Evolutionary conservation across 257 asterid genomes (phyloP), one percentile per base, ranked within the genome.

Genomic region (Solanum medicagineum): DNA sequence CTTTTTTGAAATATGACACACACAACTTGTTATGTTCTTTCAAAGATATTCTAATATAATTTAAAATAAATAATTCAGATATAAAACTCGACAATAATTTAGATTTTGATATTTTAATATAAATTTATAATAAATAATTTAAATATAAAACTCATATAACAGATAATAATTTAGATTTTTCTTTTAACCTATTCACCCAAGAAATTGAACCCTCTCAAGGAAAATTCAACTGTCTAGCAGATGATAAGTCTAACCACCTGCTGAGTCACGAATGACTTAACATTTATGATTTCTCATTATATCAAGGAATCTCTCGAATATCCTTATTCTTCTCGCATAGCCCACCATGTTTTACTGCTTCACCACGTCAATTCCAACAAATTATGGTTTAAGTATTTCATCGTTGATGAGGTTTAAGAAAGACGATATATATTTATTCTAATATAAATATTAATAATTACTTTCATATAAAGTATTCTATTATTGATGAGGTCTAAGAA

Each of bases 261-360:
- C 87, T 87, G 94, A 89, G 86, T 90, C 91, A 90, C 68, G 36
- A 47, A 32, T 87, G 93, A 90, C 86, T 68, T 26, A n/a, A 65
- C 84, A 9, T 10, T 6, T 16, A 29, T 49, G 49, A 85, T 85
- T 10, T 74, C 83, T 74, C 80, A 20, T 71, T 71, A 20, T 11
- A 71, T 13, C 32, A n/a, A 12, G 70, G 83, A 84, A 87, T 86
- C 87, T 86, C 36, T 15, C 60, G 26, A 36, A 45, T 47, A 36
- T 56, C 42, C 24, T 69, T 65, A 32, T 32, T 66, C 47, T 65
- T 65, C 73, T 6, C 22, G 7, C 4, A 17, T 57, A 65, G n/a
- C 74, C 59, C 83, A 32, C 57, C 82, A 74, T 83, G 84, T 69
- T 71, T 85, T 83, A 86, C 88, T 80, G 55, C 29, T 60, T 75